phyloP scores from a whole-genome alignment of 345 rosid species.

The Murraya koenigii region DNA sequence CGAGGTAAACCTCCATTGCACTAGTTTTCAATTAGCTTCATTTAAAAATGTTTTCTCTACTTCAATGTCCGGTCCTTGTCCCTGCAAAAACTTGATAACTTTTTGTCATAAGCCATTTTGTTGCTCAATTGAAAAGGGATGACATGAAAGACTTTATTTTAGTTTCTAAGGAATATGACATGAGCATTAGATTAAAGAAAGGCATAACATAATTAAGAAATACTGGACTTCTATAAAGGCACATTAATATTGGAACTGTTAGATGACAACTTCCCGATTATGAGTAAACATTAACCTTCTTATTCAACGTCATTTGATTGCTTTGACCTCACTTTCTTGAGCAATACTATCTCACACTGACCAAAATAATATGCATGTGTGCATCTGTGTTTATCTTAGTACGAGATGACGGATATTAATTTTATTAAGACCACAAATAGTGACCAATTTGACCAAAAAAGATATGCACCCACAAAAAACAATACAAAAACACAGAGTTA shows the following conservation, averaged over 20 bases:
- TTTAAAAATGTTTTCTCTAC: not conserved
- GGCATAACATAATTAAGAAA: not conserved
- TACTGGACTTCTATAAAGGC: not conserved
- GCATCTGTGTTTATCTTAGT: not conserved
- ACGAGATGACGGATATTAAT: not conserved
- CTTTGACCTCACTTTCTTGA: not conserved
- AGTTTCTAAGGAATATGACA: not conserved
- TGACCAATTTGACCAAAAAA: not conserved
- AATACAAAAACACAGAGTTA: not conserved
- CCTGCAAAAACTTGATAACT: not conserved
- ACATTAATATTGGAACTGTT: not conserved
- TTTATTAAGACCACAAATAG: not conserved
- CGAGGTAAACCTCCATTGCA: constrained; percentile 15
- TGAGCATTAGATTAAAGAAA: not conserved
- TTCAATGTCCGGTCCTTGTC: not conserved
- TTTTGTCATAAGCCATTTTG: not conserved
- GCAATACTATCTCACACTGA: not conserved
- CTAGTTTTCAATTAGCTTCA: not conserved
- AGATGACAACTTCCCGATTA: not conserved
- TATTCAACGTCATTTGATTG: not conserved
- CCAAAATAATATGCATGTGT: not conserved
- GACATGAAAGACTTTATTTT: not conserved
- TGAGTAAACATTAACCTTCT: not conserved
- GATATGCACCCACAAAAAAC: not conserved
- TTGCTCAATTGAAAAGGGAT: not conserved